phyloP scores from a whole-genome alignment of 768 basidiomycete genomes.

The Pleurotus tuoliensis region DNA sequence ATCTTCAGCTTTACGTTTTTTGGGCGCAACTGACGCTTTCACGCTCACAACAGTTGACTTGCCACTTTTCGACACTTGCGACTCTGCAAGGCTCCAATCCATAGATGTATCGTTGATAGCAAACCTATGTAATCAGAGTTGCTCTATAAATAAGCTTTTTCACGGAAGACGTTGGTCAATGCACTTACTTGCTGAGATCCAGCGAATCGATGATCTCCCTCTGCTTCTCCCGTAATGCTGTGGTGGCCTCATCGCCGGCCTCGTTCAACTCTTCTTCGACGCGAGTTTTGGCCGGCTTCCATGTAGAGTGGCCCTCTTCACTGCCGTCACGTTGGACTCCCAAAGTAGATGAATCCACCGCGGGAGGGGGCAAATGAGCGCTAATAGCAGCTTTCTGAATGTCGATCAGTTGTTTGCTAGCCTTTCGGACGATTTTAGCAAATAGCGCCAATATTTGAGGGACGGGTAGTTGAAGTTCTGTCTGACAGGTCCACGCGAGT shows the following conservation, averaged over 20 bases:
- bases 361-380: slow-evolving; percentile 50
- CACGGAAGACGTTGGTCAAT: not conserved
- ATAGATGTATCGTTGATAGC: slow-evolving; percentile 66
- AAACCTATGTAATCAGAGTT: slow-evolving; percentile 34
- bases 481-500: slow-evolving; percentile 31
- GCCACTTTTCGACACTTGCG: slow-evolving; percentile 56
- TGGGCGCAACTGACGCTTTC: slow-evolving; percentile 37
- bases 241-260: slow-evolving; percentile 70
- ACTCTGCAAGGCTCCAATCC: slow-evolving; percentile 76
- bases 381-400: slow-evolving; percentile 78
- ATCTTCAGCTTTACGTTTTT: slow-evolving; percentile 58
- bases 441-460: slow-evolving; percentile 88
- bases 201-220: slow-evolving; percentile 84
- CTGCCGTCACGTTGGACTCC: slow-evolving; percentile 11
- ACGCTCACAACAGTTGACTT: slow-evolving; percentile 77
- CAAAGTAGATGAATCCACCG: slow-evolving; percentile 19
- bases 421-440: slow-evolving; percentile 84
- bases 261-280: slow-evolving; percentile 71
- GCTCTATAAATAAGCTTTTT: slow-evolving; percentile 10
- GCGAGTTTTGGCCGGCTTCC: slow-evolving; percentile 41
- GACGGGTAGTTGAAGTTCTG: slow-evolving; percentile 79
- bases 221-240: slow-evolving; percentile 72
- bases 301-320: slow-evolving; percentile 18
- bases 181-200: slow-evolving; percentile 78
- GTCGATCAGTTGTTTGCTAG: slow-evolving; percentile 69